Evolutionary conservation across 306 rosid genomes (phyloP).

Genomic region (Ormosia emarginata): DNA sequence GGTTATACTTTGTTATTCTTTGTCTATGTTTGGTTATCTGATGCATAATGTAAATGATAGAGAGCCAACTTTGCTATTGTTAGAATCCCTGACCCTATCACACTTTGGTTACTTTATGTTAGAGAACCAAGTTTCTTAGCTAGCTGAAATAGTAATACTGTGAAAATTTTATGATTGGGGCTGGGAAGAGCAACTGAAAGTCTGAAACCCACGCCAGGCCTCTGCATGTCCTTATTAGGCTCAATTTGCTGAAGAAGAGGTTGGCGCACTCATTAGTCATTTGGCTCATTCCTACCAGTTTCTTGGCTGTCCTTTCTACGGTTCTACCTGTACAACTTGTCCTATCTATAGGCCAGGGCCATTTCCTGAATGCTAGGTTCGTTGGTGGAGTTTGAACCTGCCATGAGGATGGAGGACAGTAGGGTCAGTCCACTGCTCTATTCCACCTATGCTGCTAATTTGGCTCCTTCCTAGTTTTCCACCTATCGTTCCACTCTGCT

Average conservation of each 20-base stretch:
- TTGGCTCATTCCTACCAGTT: background rate
- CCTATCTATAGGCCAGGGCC: background rate
- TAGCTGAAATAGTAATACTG: background rate
- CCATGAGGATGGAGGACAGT: background rate
- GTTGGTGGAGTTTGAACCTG: conserved; percentile 5
- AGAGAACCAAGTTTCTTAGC: background rate
- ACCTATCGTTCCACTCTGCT: background rate
- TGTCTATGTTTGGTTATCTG: no score
- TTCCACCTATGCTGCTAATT: background rate
- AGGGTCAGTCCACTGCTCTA: background rate
- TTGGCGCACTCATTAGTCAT: background rate
- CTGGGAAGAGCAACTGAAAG: background rate
- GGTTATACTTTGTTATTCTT: background rate
- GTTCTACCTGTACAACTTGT: background rate
- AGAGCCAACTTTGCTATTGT: background rate
- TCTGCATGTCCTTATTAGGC: background rate
- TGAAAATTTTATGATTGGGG: background rate
- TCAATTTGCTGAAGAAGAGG: background rate
- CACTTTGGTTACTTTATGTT: background rate
- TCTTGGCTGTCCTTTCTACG: background rate
- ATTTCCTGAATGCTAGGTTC: background rate
- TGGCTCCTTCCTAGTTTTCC: background rate
- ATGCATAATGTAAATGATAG: background rate
- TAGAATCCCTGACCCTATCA: background rate
- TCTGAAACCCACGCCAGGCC: background rate